Evolutionary conservation across 1,284 basidiomycete genomes (phyloP).

Genomic region (Ganoderma multipileum): DNA sequence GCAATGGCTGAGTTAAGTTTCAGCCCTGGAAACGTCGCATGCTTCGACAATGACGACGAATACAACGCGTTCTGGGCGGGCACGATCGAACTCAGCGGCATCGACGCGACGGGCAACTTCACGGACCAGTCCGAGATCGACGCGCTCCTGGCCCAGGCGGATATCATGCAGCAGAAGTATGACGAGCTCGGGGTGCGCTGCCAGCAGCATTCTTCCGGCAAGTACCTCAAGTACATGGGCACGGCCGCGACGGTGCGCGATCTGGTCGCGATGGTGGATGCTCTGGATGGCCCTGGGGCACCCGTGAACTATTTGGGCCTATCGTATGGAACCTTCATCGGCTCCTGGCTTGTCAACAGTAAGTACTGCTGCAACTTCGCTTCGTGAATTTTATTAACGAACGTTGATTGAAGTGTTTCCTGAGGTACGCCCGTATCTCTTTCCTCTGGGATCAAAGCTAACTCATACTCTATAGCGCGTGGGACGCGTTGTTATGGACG

Average conservation of each 20-base stretch:
- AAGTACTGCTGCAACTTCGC: neutral
- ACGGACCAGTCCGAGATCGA: slow-evolving; percentile 14
- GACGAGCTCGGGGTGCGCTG: slow-evolving; percentile 17
- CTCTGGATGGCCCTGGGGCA: slow-evolving; percentile 22
- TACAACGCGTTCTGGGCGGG: slow-evolving; percentile 17
- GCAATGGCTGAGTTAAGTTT: neutral
- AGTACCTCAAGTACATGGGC: slow-evolving; percentile 25
- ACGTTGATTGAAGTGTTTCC: slow-evolving; percentile 21
- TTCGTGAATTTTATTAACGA: neutral
- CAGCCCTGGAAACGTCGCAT: slow-evolving; percentile 19
- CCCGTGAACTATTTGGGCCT: slow-evolving; percentile 25
- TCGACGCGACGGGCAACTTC: slow-evolving; percentile 22
- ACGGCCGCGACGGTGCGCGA: slow-evolving; percentile 28
- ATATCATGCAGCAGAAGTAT: slow-evolving; percentile 24
- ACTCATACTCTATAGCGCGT: slow-evolving; percentile 16
- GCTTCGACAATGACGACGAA: slow-evolving; percentile 16
- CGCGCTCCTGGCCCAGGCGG: slow-evolving; percentile 15
- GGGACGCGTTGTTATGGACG: slow-evolving; percentile 27
- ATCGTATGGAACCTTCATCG: slow-evolving; percentile 25
- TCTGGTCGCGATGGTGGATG: slow-evolving; percentile 26
- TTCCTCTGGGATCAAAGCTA: neutral
- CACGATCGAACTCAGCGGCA: slow-evolving; percentile 20
- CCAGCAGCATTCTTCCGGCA: neutral
- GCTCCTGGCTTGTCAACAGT: slow-evolving; percentile 29
- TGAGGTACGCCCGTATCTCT: slow-evolving; percentile 9